phyloP scores from a whole-genome alignment of 768 basidiomycete species.

The Hebeloma cylindrosporum region DNA sequence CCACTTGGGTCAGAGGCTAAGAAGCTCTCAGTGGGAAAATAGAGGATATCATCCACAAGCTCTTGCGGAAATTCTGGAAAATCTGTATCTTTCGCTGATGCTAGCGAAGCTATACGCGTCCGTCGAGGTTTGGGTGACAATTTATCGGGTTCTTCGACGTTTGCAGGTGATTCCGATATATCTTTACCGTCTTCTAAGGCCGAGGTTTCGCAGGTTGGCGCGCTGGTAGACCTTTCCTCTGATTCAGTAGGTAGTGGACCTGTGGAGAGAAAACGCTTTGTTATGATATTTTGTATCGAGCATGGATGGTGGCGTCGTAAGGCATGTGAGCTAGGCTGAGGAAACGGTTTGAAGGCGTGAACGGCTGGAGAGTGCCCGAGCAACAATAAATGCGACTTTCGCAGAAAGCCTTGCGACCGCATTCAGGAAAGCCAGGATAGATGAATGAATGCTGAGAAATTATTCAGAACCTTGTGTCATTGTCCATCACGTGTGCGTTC shows the following conservation, averaged over 20 bases:
- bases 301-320: conserved; percentile 14
- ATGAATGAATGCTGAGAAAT: not conserved
- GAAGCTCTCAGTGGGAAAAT: conserved; percentile 49
- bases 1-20: conserved; percentile 27
- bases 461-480: not conserved
- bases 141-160: conserved; percentile 45
- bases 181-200: conserved; percentile 16
- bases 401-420: conserved; percentile 39
- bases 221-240: conserved; percentile 10
- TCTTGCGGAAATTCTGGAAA: conserved; percentile 51
- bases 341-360: conserved; percentile 14
- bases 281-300: conserved; percentile 5
- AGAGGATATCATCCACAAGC: conserved; percentile 56
- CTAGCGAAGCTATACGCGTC: conserved; percentile 29
- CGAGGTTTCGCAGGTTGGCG: conserved; percentile 13
- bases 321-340: conserved; percentile 17
- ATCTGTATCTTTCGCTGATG: conserved; percentile 39
- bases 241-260: conserved; percentile 15
- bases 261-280: conserved; percentile 16
- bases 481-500: too few relatives aligned
- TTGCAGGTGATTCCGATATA: conserved; percentile 19
- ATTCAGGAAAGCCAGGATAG: conserved; percentile 24
- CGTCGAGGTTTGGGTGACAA: conserved; percentile 36
- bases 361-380: conserved; percentile 29
- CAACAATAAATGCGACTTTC: conserved; percentile 39